phyloP scores from a whole-genome alignment of 2,329 filamentous ascomycete genomes.

The Aspergillus sp. region DNA sequence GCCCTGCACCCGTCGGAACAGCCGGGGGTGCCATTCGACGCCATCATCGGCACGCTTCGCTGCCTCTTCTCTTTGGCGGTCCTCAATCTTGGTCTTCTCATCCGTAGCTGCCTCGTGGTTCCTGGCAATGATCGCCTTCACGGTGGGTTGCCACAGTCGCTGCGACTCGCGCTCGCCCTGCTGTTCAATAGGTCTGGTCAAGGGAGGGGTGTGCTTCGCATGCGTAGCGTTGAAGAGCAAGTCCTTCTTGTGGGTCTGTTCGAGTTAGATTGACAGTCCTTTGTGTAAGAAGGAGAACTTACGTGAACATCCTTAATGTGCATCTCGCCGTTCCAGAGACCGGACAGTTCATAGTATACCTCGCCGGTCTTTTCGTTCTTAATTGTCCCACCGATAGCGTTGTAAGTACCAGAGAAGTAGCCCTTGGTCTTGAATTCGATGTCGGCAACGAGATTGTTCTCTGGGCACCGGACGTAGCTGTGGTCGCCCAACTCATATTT shows the following conservation, averaged over 20 bases:
- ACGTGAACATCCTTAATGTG: constrained; percentile 76
- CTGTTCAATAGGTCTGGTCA: constrained; percentile 75
- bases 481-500: constrained; percentile 98
- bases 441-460: constrained; percentile 81
- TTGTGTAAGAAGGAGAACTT: constrained; percentile 8
- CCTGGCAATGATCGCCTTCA: constrained; percentile 75
- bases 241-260: constrained; percentile 82
- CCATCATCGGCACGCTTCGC: constrained; percentile 75
- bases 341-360: constrained; percentile 84
- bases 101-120: constrained; percentile 90
- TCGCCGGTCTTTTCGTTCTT: constrained; percentile 86
- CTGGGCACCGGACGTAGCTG: constrained; percentile 87
- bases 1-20: constrained; percentile 76
- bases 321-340: constrained; percentile 95
- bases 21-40: constrained; percentile 81
- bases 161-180: constrained; percentile 91
- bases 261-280: constrained; percentile 12
- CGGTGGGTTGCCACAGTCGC: constrained; percentile 79
- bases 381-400: constrained; percentile 89
- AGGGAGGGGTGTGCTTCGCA: constrained; percentile 73
- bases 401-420: constrained; percentile 94
- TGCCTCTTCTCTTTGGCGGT: constrained; percentile 86
- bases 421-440: constrained; percentile 99
- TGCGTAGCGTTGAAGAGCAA: constrained; percentile 84
- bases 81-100: constrained; percentile 95